phyloP scores from a whole-genome alignment of 257 asterid species.

The Nicotiana knightiana region DNA sequence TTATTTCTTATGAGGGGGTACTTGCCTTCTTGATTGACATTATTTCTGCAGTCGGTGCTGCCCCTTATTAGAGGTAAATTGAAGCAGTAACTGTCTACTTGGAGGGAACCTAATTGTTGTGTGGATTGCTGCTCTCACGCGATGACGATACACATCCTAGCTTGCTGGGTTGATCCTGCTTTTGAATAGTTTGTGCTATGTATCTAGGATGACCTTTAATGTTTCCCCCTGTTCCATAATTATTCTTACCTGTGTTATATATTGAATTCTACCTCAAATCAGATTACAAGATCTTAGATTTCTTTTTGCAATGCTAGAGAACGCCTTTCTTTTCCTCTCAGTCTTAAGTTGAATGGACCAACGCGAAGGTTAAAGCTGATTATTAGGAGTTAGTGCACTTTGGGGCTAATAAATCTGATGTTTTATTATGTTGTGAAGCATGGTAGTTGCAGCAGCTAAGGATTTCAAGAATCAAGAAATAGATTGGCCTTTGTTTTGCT shows the following conservation, averaged over 20 bases:
- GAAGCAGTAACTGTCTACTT: background rate
- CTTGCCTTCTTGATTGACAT: background rate
- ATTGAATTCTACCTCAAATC: background rate
- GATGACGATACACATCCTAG: background rate
- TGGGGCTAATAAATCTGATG: background rate
- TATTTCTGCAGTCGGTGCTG: slow-evolving; percentile 5
- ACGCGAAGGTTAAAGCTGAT: no score
- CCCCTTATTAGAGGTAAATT: background rate
- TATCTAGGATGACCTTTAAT: slow-evolving; percentile 11
- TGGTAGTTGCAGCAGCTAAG: background rate
- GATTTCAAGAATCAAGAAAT: background rate
- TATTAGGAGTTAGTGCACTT: background rate
- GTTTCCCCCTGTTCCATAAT: slow-evolving; percentile 9
- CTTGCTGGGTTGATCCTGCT: slow-evolving; percentile 22
- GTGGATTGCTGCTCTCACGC: slow-evolving; percentile 5
- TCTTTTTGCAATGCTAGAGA: slow-evolving; percentile 3
- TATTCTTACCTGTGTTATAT: slow-evolving; percentile 8
- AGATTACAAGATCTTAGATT: background rate
- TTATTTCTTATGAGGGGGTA: slow-evolving; percentile 58
- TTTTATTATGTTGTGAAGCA: background rate
- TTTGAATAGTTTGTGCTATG: slow-evolving; percentile 39
- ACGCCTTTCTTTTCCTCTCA: background rate
- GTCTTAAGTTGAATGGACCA: background rate
- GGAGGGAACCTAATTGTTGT: slow-evolving; percentile 5
- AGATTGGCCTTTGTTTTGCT: background rate